Evolutionary conservation across 768 basidiomycete species (phyloP), one percentile per base, ranked within the genome.

Genomic region (Megacollybia marginata): DNA sequence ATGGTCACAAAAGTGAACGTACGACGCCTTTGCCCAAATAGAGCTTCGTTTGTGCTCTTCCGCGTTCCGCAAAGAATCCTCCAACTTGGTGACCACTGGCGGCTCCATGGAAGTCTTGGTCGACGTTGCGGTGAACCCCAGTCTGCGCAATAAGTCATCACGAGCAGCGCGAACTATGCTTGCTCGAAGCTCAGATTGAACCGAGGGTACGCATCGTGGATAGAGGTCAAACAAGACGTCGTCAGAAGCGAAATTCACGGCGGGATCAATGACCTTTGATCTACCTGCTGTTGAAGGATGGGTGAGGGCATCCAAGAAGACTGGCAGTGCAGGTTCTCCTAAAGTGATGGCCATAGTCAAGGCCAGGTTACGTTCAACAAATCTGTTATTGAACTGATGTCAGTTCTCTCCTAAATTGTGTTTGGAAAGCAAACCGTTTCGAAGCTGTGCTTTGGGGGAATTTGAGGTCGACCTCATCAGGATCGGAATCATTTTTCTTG

Each of bases 361-460:
- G 33, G 44, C 55, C 33, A 57, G 20, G 33, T 57, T 53, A 36
- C 55, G 55, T 45, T 57, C 53, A 35, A 54, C 48, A 43, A 57
- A 57, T 33, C 48, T 48, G 23, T 2, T 6, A 28, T 28, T 28
- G 2, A 28, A 28, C n/a, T n/a, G n/a, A 28, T 28, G 23, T 28
- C 23, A 28, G 23, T 28, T 3, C 6, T 28, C 23, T 28, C 23
- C 23, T 28, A 6, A 6, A 28, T 3, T 28, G 23, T 6, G 23
- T 28, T 6, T 28, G 23, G 23, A 28, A 28, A 28, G 23, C 23
- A 28, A 28, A 28, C 23, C 23, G 23, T 45, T 57, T 57, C 15
- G 55, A 57, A 4, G 55, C 55, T 9, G 50, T 57, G 16, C 49
- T 57, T 47, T 57, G 55, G 15, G 55, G 46, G 44, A 57, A 57